Conservation (phyloP, 495 filamentous ascomycete species). For the Tuber magnatum region DNA sequence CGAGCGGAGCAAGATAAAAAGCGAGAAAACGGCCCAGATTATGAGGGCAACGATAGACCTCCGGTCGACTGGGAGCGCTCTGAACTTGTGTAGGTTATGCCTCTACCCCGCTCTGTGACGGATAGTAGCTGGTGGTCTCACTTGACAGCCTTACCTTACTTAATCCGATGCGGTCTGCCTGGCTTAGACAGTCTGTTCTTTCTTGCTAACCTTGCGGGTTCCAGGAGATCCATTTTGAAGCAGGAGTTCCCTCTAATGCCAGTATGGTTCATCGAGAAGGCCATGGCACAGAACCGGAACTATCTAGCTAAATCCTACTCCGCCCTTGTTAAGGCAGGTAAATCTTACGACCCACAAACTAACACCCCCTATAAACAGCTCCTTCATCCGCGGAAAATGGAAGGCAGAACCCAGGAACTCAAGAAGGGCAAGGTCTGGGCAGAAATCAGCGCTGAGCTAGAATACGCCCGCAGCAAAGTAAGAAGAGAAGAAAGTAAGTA, state of each 20-base stretch:
- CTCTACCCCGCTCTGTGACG: slow-evolving; percentile 18
- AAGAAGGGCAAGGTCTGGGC: slow-evolving; percentile 29
- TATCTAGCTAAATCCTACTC: slow-evolving; percentile 46
- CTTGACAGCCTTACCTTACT: slow-evolving; percentile 11
- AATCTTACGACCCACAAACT: slow-evolving; percentile 34
- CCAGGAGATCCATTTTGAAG: slow-evolving; percentile 43
- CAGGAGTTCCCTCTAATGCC: slow-evolving; percentile 49
- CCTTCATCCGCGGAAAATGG: slow-evolving; percentile 32
- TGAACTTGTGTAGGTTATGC: slow-evolving; percentile 40
- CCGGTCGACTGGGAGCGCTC: slow-evolving; percentile 33
- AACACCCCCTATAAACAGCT: slow-evolving; percentile 42
- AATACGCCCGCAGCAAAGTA: slow-evolving; percentile 28
- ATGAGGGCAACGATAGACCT: slow-evolving; percentile 31
- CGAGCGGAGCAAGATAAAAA: slow-evolving; percentile 42
- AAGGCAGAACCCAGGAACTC: slow-evolving; percentile 15
- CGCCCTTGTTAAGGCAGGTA: slow-evolving; percentile 44
- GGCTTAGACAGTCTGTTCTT: slow-evolving; percentile 16
- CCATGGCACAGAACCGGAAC: slow-evolving; percentile 42
- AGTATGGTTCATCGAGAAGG: slow-evolving; percentile 45
- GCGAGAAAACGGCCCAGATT: slow-evolving; percentile 41
- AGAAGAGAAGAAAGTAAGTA: slow-evolving; percentile 37
- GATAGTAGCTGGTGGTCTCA: slow-evolving; percentile 13
- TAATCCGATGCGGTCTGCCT: not conserved
- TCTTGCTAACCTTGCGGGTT: not conserved
- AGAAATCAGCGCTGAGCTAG: slow-evolving; percentile 30